Evolutionary conservation across 1,284 basidiomycete genomes (phyloP).

Genomic region (Cryptococcus sp.): DNA sequence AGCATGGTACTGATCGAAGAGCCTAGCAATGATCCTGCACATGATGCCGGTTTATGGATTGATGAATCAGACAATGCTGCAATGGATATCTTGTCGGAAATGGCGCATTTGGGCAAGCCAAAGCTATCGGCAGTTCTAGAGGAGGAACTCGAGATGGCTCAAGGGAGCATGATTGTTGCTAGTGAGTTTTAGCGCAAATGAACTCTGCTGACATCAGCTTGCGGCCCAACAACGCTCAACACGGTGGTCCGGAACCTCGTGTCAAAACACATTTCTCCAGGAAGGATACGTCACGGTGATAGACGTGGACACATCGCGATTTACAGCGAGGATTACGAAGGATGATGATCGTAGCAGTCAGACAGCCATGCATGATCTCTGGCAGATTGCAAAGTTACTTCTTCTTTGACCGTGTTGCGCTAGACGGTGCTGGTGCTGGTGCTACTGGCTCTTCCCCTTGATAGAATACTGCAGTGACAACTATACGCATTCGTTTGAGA

Average conservation of each 20-base stretch:
- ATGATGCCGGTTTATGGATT: slow-evolving; percentile 57
- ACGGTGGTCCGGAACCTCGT: slow-evolving; percentile 70
- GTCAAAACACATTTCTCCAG: slow-evolving; percentile 64
- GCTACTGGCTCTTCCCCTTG: slow-evolving; percentile 63
- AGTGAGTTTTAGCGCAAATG: slow-evolving; percentile 57
- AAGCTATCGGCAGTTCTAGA: slow-evolving; percentile 66
- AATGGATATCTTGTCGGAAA: slow-evolving; percentile 66
- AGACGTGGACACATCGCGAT: slow-evolving; percentile 64
- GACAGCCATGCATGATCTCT: background rate
- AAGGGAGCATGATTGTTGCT: slow-evolving; percentile 66
- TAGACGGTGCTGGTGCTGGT: slow-evolving; percentile 6
- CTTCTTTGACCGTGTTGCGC: slow-evolving; percentile 17
- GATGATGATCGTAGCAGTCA: slow-evolving; percentile 43
- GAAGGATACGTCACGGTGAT: slow-evolving; percentile 63
- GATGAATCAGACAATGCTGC: slow-evolving; percentile 69
- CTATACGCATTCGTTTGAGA: slow-evolving; percentile 66
- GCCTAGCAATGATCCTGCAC: slow-evolving; percentile 17
- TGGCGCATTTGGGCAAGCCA: slow-evolving; percentile 72
- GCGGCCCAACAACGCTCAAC: slow-evolving; percentile 72
- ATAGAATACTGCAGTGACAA: slow-evolving; percentile 78
- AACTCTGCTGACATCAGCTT: slow-evolving; percentile 56
- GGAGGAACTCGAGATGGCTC: slow-evolving; percentile 64
- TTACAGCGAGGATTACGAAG: slow-evolving; percentile 68
- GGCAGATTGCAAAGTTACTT: slow-evolving; percentile 5
- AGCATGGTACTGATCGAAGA: slow-evolving; percentile 49